Conservation (phyloP, 2,329 filamentous ascomycete genomes). For the Nemania bipapillata region DNA sequence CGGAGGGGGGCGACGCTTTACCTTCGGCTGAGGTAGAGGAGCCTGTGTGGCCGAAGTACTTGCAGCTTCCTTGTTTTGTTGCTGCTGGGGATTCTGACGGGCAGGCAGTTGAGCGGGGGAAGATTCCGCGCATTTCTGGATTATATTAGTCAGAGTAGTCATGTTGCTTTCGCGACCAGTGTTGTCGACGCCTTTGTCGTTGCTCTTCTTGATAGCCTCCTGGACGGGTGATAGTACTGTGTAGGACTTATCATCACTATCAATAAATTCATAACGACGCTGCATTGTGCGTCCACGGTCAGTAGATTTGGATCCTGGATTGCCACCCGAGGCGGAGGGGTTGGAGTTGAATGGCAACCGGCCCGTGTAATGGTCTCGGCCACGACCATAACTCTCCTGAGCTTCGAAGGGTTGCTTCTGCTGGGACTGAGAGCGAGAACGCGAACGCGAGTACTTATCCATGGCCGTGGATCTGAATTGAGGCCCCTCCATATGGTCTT, state of each 20-base stretch:
- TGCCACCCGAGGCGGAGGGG: not conserved
- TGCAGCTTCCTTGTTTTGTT: not conserved
- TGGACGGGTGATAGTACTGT: slow-evolving; percentile 24
- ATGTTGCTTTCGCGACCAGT: slow-evolving; percentile 35
- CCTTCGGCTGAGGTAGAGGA: slow-evolving; percentile 8
- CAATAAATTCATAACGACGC: slow-evolving; percentile 36
- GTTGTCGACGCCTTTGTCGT: not conserved
- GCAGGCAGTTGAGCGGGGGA: slow-evolving; percentile 20
- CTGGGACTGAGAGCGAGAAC: slow-evolving; percentile 15
- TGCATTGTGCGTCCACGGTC: slow-evolving; percentile 34
- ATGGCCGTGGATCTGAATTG: slow-evolving; percentile 1
- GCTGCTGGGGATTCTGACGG: not conserved
- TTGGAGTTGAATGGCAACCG: not conserved
- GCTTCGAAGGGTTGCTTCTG: slow-evolving; percentile 2
- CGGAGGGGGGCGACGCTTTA: slow-evolving; percentile 28
- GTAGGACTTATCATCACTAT: slow-evolving; percentile 29
- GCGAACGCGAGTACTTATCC: slow-evolving; percentile 10
- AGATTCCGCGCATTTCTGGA: slow-evolving; percentile 17
- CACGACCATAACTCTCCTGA: not conserved
- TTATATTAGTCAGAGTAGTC: slow-evolving; percentile 44
- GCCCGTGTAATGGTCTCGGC: not conserved
- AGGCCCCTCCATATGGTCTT: not conserved
- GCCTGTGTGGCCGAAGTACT: not conserved
- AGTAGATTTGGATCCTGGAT: not conserved
- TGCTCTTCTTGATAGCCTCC: slow-evolving; percentile 21